Conservation (phyloP, 2,329 filamentous ascomycete genomes). For the Bimuria novae-zelandiae region DNA sequence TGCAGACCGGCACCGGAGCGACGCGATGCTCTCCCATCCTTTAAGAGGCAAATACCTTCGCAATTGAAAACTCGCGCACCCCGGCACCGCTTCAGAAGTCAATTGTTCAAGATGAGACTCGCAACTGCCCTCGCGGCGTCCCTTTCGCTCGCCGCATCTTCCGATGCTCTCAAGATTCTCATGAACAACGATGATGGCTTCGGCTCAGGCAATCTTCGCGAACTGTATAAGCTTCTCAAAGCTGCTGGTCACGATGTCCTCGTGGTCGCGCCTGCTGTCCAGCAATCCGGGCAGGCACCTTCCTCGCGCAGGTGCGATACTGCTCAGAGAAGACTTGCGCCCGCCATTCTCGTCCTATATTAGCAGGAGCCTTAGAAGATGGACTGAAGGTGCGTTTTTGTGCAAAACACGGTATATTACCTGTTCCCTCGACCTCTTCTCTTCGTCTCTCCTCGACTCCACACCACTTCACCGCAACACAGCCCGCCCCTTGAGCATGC, state of each 20-base stretch:
- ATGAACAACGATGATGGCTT: slow-evolving; percentile 50
- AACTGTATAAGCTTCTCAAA: slow-evolving; percentile 37
- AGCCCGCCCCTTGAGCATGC: too few relatives aligned
- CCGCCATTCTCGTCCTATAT: slow-evolving; percentile 52
- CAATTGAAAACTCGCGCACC: not conserved
- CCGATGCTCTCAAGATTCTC: slow-evolving; percentile 40
- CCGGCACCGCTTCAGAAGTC: not conserved
- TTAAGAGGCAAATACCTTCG: not conserved
- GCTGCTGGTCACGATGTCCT: slow-evolving; percentile 42
- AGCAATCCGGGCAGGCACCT: slow-evolving; percentile 55
- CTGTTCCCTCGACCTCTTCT: too few relatives aligned
- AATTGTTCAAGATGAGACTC: slow-evolving; percentile 17
- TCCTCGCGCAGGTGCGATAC: slow-evolving; percentile 53
- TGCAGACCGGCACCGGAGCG: not conserved
- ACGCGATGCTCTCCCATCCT: not conserved
- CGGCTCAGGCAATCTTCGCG: slow-evolving; percentile 42
- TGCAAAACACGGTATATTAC: too few relatives aligned
- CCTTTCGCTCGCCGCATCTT: slow-evolving; percentile 20
- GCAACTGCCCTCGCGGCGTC: slow-evolving; percentile 22
- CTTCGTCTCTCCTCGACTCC: too few relatives aligned
- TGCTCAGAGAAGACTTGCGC: slow-evolving; percentile 48
- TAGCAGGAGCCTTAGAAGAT: slow-evolving; percentile 54
- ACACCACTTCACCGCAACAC: too few relatives aligned
- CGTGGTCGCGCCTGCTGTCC: slow-evolving; percentile 49
- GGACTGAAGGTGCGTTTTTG: too few relatives aligned